Conservation (phyloP, 306 rosid genomes). For the Coriaria nepalensis region DNA sequence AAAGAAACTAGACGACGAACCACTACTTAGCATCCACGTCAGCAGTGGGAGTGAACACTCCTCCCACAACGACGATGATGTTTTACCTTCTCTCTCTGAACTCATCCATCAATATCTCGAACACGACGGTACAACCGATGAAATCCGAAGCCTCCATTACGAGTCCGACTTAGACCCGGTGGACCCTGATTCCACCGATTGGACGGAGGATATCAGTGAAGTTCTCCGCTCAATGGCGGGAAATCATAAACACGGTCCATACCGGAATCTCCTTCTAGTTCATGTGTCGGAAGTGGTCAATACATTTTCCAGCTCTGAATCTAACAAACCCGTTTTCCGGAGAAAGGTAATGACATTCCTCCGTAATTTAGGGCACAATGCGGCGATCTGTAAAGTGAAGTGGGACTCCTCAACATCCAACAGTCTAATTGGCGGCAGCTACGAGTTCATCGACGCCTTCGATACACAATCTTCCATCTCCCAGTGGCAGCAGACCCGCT, state of each 20-base stretch:
- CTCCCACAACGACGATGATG: no score
- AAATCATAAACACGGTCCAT: slow-evolving; percentile 24
- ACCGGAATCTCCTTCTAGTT: slow-evolving; percentile 16
- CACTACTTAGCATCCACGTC: no score
- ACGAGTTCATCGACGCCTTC: slow-evolving; percentile 64
- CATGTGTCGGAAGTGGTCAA: slow-evolving; percentile 41
- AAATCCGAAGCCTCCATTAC: slow-evolving; percentile 2
- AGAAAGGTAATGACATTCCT: slow-evolving; percentile 52
- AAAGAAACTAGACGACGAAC: no score
- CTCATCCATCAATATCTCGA: slow-evolving; percentile 56
- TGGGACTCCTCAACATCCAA: slow-evolving; percentile 55
- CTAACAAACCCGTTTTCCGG: slow-evolving; percentile 10
- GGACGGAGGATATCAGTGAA: slow-evolving; percentile 17
- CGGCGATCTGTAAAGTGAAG: slow-evolving; percentile 63
- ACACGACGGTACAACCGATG: no score
- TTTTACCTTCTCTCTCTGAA: slow-evolving; percentile 47
- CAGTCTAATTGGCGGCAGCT: slow-evolving; percentile 31
- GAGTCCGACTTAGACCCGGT: slow-evolving; percentile 38
- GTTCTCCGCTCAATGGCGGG: neutral
- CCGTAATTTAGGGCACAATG: slow-evolving; percentile 47
- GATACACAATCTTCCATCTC: slow-evolving; percentile 18
- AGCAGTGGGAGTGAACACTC: slow-evolving; percentile 89
- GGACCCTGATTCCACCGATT: slow-evolving; percentile 29
- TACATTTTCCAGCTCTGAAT: slow-evolving; percentile 15
- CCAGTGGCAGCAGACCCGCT: slow-evolving; percentile 23